Evolutionary conservation across 345 rosid species (phyloP).

Genomic region (Isatis tinctoria): DNA sequence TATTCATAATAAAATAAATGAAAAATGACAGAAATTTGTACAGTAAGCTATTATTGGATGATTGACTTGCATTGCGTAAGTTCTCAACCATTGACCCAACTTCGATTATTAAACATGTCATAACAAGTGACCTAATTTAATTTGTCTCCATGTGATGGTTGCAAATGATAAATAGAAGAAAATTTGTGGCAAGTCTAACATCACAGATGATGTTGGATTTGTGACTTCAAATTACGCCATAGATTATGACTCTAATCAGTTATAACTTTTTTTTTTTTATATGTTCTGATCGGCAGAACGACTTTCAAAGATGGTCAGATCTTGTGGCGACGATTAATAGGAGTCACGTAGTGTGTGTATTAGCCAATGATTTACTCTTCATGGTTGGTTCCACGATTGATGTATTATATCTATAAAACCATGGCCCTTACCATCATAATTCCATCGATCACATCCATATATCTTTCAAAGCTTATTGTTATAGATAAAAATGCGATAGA

Average conservation of each 20-base stretch:
- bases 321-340: neutral
- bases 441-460: no score
- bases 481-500: no score
- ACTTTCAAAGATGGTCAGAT: neutral
- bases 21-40: neutral
- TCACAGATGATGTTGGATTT: neutral
- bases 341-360: no score
- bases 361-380: no score
- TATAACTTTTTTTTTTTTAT: neutral
- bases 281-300: neutral
- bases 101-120: neutral
- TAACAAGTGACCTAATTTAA: neutral
- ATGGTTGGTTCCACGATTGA: no score
- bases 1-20: neutral
- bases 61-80: slow-evolving; percentile 14
- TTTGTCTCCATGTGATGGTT: neutral
- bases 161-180: neutral
- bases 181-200: neutral
- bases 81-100: neutral
- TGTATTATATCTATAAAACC: no score
- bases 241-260: neutral
- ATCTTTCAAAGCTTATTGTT: no score
- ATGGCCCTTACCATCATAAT: no score
- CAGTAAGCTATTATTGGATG: neutral
- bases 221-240: neutral